These are phyloP conservation scores for Aquilaria agallochum DNA, from an alignment of 441 rosid genomes.

Conservation along the genomic window DNA sequence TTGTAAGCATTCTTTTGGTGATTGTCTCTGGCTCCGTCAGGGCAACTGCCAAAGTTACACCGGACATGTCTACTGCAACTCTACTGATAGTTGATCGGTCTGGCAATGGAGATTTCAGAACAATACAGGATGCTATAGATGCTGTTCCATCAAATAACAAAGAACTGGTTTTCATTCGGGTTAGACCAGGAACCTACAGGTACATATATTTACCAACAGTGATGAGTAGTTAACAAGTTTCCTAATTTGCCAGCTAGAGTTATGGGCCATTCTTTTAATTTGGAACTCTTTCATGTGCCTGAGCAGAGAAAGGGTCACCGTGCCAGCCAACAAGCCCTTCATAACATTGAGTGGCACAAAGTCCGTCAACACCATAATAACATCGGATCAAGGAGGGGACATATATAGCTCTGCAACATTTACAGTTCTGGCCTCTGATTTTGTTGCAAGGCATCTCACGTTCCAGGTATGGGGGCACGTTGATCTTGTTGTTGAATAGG, in stretches of 20 bases:
- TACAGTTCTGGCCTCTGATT: conserved; percentile 49
- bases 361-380: conserved; percentile 35
- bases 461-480: conserved; percentile 35
- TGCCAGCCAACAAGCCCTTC: conserved; percentile 57
- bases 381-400: conserved; percentile 39
- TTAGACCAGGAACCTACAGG: conserved; percentile 70
- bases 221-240: too few species aligned
- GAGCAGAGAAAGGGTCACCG: conserved; percentile 44
- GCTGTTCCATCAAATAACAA: conserved; percentile 46
- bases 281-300: not conserved
- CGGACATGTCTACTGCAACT: conserved; percentile 33
- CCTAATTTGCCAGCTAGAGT: too few species aligned
- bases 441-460: conserved; percentile 48
- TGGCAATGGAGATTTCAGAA: conserved; percentile 55
- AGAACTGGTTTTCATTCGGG: conserved; percentile 37
- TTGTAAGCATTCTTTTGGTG: conserved; percentile 14
- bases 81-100: conserved; percentile 55
- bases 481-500: too few species aligned
- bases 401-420: conserved; percentile 43
- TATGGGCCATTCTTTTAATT: too few species aligned
- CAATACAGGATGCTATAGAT: conserved; percentile 69
- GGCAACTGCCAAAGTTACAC: not conserved
- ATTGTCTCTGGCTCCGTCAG: conserved; percentile 17
- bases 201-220: not conserved
- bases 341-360: conserved; percentile 58